These are phyloP conservation scores for Pyricularia sp. DNA, from an alignment of 2,329 filamentous ascomycete species.

Conservation along the genomic window DNA sequence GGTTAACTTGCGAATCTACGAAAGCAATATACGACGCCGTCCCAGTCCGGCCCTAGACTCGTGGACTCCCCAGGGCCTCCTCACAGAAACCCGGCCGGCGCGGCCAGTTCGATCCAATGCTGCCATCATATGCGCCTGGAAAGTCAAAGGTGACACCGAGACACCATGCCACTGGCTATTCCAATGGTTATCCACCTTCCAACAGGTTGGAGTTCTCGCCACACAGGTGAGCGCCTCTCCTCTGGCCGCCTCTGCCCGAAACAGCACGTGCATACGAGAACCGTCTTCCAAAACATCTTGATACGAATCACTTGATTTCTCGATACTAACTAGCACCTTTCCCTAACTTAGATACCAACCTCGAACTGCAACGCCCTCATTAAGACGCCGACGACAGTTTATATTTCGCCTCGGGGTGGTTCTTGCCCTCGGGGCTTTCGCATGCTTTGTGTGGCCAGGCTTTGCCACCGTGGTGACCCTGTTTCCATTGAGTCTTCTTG, in stretches of 20 bases:
- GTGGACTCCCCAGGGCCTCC: background rate
- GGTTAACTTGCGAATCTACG: background rate
- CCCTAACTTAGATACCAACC: constrained; percentile 63
- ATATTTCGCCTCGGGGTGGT: constrained; percentile 57
- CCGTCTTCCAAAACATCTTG: constrained; percentile 2
- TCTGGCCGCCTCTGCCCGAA: constrained; percentile 1
- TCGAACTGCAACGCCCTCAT: constrained; percentile 60
- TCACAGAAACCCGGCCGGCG: background rate
- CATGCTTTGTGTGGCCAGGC: constrained; percentile 67
- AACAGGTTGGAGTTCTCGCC: constrained; percentile 82
- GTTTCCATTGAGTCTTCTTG: constrained; percentile 62
- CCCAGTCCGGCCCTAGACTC: background rate
- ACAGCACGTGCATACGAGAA: constrained; percentile 8
- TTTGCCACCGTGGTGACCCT: constrained; percentile 47
- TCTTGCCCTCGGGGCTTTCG: constrained; percentile 52
- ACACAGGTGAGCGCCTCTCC: constrained; percentile 57
- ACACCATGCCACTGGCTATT: constrained; percentile 65
- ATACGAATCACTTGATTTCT: background rate
- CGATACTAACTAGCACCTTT: background rate
- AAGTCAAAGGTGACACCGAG: constrained; percentile 71
- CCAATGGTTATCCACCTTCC: constrained; percentile 69
- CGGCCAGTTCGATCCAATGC: constrained; percentile 29
- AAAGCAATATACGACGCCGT: background rate
- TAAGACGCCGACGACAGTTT: constrained; percentile 64
- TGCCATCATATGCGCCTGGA: constrained; percentile 48